Percentiles rank a stretch among this genome's conserved stretches.
These are phyloP conservation scores for Nephelium lappaceum DNA, from an alignment of 345 rosid genomes.

Conservation along the genomic window DNA sequence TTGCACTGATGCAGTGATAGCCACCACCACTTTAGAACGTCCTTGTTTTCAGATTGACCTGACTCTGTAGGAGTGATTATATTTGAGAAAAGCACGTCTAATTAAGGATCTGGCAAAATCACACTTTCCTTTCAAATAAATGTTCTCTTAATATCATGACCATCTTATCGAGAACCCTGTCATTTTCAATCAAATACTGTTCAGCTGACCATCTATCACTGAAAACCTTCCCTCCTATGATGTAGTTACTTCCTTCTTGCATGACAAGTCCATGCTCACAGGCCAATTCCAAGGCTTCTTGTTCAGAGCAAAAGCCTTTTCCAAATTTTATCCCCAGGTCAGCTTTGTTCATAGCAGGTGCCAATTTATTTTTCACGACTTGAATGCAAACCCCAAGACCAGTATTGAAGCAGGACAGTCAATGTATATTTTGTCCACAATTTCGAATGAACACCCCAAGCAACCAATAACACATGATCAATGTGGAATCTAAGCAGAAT, in stretches of 20 bases:
- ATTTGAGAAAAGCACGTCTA: background rate
- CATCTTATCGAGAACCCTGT: slow-evolving; percentile 44
- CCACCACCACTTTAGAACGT: background rate
- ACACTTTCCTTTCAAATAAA: slow-evolving; percentile 36
- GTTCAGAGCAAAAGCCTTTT: slow-evolving; percentile 59
- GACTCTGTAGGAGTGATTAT: background rate
- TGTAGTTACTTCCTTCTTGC: slow-evolving; percentile 58
- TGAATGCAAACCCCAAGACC: slow-evolving; percentile 72
- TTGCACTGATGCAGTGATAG: background rate
- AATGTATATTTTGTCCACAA: no score
- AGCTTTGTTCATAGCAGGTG: slow-evolving; percentile 53
- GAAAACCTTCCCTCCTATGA: slow-evolving; percentile 53
- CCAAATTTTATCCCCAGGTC: slow-evolving; percentile 75
- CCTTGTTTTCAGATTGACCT: background rate
- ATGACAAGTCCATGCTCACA: slow-evolving; percentile 61
- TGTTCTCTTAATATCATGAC: slow-evolving; percentile 46
- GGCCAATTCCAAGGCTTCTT: slow-evolving; percentile 79
- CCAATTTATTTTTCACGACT: slow-evolving; percentile 90
- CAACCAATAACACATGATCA: background rate
- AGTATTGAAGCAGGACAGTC: slow-evolving; percentile 34
- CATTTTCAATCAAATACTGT: slow-evolving; percentile 49
- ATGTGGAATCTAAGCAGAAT: background rate
- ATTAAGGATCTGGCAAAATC: background rate
- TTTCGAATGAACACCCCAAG: no score
- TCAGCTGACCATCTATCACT: slow-evolving; percentile 42